Percentiles rank a stretch among this genome's conserved stretches.
phyloP scores from a whole-genome alignment of 495 filamentous ascomycete genomes.

The Trichoderma asperelloides region DNA sequence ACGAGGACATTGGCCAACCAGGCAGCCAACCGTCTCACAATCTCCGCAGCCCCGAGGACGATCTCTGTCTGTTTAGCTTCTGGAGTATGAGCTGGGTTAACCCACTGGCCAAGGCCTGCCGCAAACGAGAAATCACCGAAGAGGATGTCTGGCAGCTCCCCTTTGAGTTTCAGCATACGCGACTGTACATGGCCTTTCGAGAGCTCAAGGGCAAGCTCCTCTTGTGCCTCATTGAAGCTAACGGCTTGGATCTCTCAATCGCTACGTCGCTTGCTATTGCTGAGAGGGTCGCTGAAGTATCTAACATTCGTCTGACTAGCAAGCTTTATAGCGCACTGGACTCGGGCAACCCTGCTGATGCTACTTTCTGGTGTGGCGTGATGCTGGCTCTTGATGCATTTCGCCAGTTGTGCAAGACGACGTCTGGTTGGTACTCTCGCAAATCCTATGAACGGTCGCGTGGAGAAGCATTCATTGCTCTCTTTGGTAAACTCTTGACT shows the following conservation, averaged over 20 bases:
- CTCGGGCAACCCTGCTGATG: background rate
- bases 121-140: slow-evolving; percentile 55
- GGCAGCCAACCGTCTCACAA: slow-evolving; percentile 47
- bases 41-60: slow-evolving; percentile 73
- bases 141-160: slow-evolving; percentile 70
- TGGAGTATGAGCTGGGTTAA: slow-evolving; percentile 77
- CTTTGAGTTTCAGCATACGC: slow-evolving; percentile 66
- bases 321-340: slow-evolving; percentile 61
- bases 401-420: slow-evolving; percentile 10
- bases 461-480: slow-evolving; percentile 80
- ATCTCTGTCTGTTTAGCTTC: slow-evolving; percentile 70
- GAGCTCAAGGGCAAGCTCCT: slow-evolving; percentile 64
- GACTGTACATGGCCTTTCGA: slow-evolving; percentile 63
- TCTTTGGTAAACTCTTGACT: slow-evolving; percentile 74
- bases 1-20: slow-evolving; percentile 51
- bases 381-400: background rate
- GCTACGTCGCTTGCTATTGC: slow-evolving; percentile 51
- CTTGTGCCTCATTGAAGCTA: slow-evolving; percentile 57
- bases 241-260: slow-evolving; percentile 65
- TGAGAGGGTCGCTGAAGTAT: slow-evolving; percentile 54
- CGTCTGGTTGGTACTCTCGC: slow-evolving; percentile 19
- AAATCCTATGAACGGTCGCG: slow-evolving; percentile 61
- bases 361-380: slow-evolving; percentile 6
- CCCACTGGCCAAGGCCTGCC: slow-evolving; percentile 57
- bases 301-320: slow-evolving; percentile 60